Conservation (phyloP, 164 flowering plant genomes). For the Pachysandra terminalis region DNA sequence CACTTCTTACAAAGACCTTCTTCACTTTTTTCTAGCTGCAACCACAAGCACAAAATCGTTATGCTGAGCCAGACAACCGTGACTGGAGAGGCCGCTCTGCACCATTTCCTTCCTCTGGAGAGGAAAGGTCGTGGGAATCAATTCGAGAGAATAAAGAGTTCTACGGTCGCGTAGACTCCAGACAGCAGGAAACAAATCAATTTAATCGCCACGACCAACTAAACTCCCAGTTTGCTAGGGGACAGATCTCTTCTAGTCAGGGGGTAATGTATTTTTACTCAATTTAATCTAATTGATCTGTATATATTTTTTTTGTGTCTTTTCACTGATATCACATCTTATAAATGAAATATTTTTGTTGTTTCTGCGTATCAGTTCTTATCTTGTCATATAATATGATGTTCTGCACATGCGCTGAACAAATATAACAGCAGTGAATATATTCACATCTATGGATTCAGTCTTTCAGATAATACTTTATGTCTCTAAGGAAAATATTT, state of each 20-base stretch:
- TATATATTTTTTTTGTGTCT: not conserved
- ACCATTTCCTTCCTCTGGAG: constrained; percentile 45
- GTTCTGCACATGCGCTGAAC: not conserved
- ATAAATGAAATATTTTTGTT: not conserved
- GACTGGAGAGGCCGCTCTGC: constrained; percentile 88
- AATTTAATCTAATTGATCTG: not conserved
- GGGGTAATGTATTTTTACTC: constrained; percentile 37
- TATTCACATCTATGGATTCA: not conserved
- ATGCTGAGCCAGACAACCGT: constrained; percentile 80
- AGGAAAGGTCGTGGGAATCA: constrained; percentile 72
- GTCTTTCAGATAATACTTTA: too few species aligned
- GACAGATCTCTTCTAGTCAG: constrained; percentile 52
- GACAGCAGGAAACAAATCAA: constrained; percentile 53
- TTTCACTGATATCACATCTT: not conserved
- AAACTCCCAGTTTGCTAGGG: constrained; percentile 50
- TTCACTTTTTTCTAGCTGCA: constrained; percentile 25
- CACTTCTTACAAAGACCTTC: not conserved
- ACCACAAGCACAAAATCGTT: constrained; percentile 55
- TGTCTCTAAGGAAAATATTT: too few species aligned
- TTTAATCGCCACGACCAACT: constrained; percentile 58
- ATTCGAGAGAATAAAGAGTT: constrained; percentile 50
- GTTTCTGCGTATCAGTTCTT: not conserved
- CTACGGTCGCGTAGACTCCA: constrained; percentile 38
- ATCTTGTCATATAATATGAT: not conserved
- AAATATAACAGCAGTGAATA: too few species aligned